A percentile compares a stretch with the other conserved stretches of the same genome.
Conservation (phyloP, 228 moss, liverwort and hornwort genomes). For the Sphagnum fallax region DNA sequence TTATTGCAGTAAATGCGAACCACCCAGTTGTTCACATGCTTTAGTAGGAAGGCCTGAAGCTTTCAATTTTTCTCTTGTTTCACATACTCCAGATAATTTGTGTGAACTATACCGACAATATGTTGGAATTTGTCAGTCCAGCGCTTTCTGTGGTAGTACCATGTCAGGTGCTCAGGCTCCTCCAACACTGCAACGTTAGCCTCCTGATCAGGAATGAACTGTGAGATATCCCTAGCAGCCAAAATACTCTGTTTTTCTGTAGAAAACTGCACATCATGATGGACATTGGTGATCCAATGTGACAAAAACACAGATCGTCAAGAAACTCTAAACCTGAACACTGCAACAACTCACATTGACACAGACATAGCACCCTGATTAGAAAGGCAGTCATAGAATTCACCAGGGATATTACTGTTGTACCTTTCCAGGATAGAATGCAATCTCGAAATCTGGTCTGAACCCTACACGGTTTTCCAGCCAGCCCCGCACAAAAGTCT, state of each 20-base stretch:
- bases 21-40: slow-evolving; percentile 76
- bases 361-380: too few relatives aligned
- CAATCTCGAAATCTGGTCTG: slow-evolving; percentile 78
- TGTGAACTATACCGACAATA: slow-evolving; percentile 90
- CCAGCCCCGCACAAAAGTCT: slow-evolving; percentile 72
- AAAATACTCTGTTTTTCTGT: slow-evolving; percentile 79
- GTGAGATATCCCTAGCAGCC: slow-evolving; percentile 81
- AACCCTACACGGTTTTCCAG: slow-evolving; percentile 85
- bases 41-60: slow-evolving; percentile 64
- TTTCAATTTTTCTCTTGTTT: slow-evolving; percentile 78
- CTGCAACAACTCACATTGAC: background rate
- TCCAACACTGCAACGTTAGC: slow-evolving; percentile 91
- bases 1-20: slow-evolving; percentile 80
- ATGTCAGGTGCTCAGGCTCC: slow-evolving; percentile 91
- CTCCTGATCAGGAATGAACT: slow-evolving; percentile 80
- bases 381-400: too few relatives aligned
- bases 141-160: slow-evolving; percentile 90
- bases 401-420: background rate
- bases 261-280: slow-evolving; percentile 58
- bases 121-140: slow-evolving; percentile 96
- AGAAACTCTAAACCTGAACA: background rate
- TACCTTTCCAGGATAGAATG: slow-evolving; percentile 95
- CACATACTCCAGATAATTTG: slow-evolving; percentile 93
- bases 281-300: background rate
- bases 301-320: background rate